These are phyloP conservation scores for Artemisia annua DNA, from an alignment of 129 eudicot genomes.

Conservation along the genomic window DNA sequence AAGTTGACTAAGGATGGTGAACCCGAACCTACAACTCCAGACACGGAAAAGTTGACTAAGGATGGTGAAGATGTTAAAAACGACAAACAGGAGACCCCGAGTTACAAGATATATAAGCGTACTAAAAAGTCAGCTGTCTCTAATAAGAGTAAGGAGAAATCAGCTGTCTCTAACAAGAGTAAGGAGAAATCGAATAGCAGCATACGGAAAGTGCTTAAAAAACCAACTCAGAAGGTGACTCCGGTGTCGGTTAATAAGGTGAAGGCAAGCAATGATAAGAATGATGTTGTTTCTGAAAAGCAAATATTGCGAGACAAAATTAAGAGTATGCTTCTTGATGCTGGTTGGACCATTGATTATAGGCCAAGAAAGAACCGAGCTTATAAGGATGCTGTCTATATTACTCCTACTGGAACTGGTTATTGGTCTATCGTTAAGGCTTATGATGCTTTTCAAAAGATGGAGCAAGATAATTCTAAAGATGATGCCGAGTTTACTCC, in stretches of 20 bases:
- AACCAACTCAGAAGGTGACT: conserved; percentile 23
- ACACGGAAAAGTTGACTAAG: neutral
- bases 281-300: conserved; percentile 69
- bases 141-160: conserved; percentile 36
- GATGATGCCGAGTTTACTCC: conserved; percentile 49
- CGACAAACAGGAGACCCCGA: conserved; percentile 22
- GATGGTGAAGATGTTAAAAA: conserved; percentile 1
- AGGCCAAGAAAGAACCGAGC: conserved; percentile 74
- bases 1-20: neutral
- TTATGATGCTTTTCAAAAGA: conserved; percentile 78
- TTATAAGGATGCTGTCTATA: conserved; percentile 80
- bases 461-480: conserved; percentile 37
- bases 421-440: conserved; percentile 93
- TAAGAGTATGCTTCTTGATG: conserved; percentile 67
- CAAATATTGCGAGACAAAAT: conserved; percentile 70
- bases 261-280: conserved; percentile 48
- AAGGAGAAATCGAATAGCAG: conserved; percentile 39
- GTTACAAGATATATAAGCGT: conserved; percentile 34
- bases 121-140: conserved; percentile 23
- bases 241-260: conserved; percentile 13
- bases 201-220: conserved; percentile 37
- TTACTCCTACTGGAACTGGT: conserved; percentile 79
- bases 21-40: neutral
- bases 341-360: conserved; percentile 91
- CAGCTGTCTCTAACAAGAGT: conserved; percentile 18